phyloP scores from a whole-genome alignment of 148 eudicot genomes.

The Simmondsia chinensis region DNA sequence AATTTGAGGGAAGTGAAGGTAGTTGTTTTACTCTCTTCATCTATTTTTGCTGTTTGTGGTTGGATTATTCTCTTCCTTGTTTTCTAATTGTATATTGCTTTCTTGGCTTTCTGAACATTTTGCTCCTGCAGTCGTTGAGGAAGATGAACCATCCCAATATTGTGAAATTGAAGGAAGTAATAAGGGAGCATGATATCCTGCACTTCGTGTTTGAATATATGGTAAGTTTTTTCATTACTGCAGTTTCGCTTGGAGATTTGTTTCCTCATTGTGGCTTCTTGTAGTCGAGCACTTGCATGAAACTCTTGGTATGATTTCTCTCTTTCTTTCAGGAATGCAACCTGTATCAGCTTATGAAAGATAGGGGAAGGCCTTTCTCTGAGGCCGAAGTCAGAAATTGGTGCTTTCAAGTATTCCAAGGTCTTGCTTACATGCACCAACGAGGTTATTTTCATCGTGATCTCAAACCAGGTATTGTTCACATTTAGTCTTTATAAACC shows the following conservation, averaged over 20 bases:
- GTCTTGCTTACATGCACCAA: conserved; percentile 91
- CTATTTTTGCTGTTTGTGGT: background rate
- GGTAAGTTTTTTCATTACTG: conserved; percentile 26
- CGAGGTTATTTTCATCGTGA: conserved; percentile 97
- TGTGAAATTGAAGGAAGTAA: conserved; percentile 94
- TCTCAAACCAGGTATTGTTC: conserved; percentile 74
- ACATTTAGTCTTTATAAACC: too few species aligned
- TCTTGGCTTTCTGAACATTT: background rate
- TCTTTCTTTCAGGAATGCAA: conserved; percentile 52
- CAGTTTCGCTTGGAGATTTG: background rate
- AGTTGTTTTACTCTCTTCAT: background rate
- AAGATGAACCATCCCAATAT: conserved; percentile 91
- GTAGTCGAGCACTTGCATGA: background rate
- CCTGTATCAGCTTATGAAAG: conserved; percentile 79
- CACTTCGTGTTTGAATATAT: conserved; percentile 91
- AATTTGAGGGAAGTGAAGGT: conserved; percentile 73
- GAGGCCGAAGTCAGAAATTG: conserved; percentile 84
- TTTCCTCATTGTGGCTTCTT: background rate
- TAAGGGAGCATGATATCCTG: conserved; percentile 67
- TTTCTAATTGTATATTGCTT: too few species aligned
- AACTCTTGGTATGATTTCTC: background rate
- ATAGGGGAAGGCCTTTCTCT: conserved; percentile 55
- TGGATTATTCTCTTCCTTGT: background rate
- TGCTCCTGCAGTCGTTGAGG: conserved; percentile 56
- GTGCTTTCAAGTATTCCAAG: conserved; percentile 97